Evolutionary conservation across 768 basidiomycete genomes (phyloP), one percentile per base, ranked within the genome.

Genomic region (Hypsizygus marmoreus): DNA sequence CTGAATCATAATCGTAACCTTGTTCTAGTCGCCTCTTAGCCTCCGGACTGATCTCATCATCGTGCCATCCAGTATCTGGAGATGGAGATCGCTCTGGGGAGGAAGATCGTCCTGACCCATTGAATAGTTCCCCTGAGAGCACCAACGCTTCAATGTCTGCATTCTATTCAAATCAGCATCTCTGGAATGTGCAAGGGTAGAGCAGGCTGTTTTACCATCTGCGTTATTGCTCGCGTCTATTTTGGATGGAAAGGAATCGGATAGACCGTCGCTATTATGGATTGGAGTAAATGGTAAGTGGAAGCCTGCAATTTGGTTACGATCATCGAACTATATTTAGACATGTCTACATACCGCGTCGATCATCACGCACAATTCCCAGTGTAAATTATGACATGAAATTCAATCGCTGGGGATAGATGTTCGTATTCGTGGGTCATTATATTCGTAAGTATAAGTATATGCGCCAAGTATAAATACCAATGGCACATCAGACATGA

Each of bases 71-170:
- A 25, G 69, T 65, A 40, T 79, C 77, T 3, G 81, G 77, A 9
- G 86, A 83, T 11, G 76, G 75, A n/a, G 84, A 72, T 50, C 86
- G 78, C 10, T 68, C 64, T 2, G 89, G 87, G 3, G 88, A 88
- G 3, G 76, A 75, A 2, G 85, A 78, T 7, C 80, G 74, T 1
- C 70, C 65, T 12, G 64, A 47, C 4, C 75, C 73, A 31, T 76
- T 77, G 66, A 91, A 91, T 29, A 91, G 75, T 53, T 81, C 80
- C 30, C 90, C 90, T 11, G 90, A 91, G 28, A 64, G 55, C 12
- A 64, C 53, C 2, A 64, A 51, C 2, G 60, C 59, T 51, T 64
- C 62, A 14, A 64, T 56, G 45, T 64, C 57, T 47, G 59, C 56
- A 34, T 55, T 47, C 62, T 64, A 41, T 33, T 26, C 11, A 33